phyloP scores from a whole-genome alignment of 257 asterid genomes.

The Penstemon newberryi region DNA sequence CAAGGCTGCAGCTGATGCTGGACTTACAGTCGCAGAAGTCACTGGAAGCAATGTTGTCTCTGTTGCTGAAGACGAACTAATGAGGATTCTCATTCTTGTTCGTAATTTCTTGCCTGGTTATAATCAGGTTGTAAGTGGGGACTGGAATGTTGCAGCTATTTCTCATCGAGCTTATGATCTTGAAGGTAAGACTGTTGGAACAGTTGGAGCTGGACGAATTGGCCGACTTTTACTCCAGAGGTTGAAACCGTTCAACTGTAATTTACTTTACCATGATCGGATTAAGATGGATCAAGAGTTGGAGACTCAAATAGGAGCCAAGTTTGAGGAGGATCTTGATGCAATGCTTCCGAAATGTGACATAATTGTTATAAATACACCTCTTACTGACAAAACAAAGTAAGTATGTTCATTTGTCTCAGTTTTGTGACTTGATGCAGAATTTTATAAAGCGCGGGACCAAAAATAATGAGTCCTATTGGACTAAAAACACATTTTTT shows the following conservation, averaged over 20 bases:
- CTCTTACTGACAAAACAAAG: slow-evolving; percentile 95
- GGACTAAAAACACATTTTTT: background rate
- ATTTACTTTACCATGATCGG: slow-evolving; percentile 88
- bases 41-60: slow-evolving; percentile 94
- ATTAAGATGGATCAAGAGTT: slow-evolving; percentile 67
- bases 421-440: too few species aligned
- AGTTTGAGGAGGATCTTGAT: slow-evolving; percentile 86
- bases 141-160: slow-evolving; percentile 92
- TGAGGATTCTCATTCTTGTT: slow-evolving; percentile 93
- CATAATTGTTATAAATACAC: slow-evolving; percentile 78
- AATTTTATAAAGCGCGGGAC: too few species aligned
- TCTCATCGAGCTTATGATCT: slow-evolving; percentile 91
- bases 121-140: slow-evolving; percentile 84
- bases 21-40: slow-evolving; percentile 96
- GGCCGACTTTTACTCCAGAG: slow-evolving; percentile 88
- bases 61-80: slow-evolving; percentile 96
- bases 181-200: slow-evolving; percentile 99
- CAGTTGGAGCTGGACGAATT: slow-evolving; percentile 96
- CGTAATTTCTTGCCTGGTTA: slow-evolving; percentile 88
- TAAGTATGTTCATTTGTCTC: slow-evolving; percentile 25
- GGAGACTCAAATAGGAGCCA: slow-evolving; percentile 81
- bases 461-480: too few species aligned
- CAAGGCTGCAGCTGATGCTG: slow-evolving; percentile 96
- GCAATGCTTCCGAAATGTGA: slow-evolving; percentile 94
- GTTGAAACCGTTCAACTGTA: slow-evolving; percentile 89